Conservation (phyloP, 2,329 filamentous ascomycete species). For the Monosporascus sp. region DNA sequence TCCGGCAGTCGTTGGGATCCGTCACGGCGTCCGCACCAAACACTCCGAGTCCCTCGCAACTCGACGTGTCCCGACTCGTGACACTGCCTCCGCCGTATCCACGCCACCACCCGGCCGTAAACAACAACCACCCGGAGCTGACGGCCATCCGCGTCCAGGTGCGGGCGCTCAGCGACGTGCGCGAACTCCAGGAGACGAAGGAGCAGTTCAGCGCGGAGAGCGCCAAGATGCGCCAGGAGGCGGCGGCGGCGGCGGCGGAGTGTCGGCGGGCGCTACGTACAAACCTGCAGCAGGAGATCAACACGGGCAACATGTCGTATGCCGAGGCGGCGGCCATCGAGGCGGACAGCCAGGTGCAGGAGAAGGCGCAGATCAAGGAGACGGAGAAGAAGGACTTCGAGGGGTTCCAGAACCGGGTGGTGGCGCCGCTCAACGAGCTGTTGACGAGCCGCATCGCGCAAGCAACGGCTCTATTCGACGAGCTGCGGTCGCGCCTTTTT, state of each 20-base stretch:
- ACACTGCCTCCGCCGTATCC: slow-evolving; percentile 92
- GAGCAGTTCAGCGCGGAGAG: slow-evolving; percentile 52
- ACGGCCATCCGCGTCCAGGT: slow-evolving; percentile 69
- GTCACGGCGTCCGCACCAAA: slow-evolving; percentile 39
- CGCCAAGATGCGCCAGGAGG: slow-evolving; percentile 54
- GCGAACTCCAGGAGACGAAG: slow-evolving; percentile 66
- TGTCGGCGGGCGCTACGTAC: slow-evolving; percentile 60
- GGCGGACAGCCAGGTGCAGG: slow-evolving; percentile 65
- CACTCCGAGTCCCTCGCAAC: slow-evolving; percentile 45
- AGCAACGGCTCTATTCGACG: slow-evolving; percentile 72
- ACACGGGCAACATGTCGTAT: slow-evolving; percentile 72
- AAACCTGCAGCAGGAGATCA: slow-evolving; percentile 75
- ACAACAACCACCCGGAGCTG: slow-evolving; percentile 92
- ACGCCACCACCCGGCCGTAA: slow-evolving; percentile 89
- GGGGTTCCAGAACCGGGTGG: slow-evolving; percentile 72
- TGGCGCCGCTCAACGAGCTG: slow-evolving; percentile 77
- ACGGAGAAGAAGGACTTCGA: slow-evolving; percentile 77
- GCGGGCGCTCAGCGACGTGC: slow-evolving; percentile 66
- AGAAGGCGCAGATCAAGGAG: slow-evolving; percentile 66
- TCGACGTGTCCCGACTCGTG: slow-evolving; percentile 88
- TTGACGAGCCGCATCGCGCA: slow-evolving; percentile 69
- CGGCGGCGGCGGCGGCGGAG: slow-evolving; percentile 42
- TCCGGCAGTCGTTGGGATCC: slow-evolving; percentile 35
- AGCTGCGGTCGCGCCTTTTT: slow-evolving; percentile 67
- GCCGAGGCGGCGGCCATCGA: slow-evolving; percentile 79